Percentiles rank a stretch among this genome's conserved stretches.
These are phyloP conservation scores for Trichodelitschia bisporula DNA, from an alignment of 495 filamentous ascomycete species.

Conservation along the genomic window DNA sequence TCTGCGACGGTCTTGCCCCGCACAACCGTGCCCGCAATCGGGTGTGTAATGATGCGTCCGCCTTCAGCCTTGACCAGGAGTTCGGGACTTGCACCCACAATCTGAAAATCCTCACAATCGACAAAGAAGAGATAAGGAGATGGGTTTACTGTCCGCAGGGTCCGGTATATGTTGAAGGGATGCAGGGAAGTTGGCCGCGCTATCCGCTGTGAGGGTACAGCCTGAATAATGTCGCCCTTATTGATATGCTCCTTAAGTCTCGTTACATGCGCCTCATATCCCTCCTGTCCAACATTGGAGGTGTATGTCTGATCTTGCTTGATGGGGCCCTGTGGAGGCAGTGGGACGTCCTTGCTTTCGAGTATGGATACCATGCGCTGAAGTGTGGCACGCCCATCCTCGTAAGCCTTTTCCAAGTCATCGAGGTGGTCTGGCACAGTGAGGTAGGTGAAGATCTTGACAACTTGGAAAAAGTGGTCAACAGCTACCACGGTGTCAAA, in stretches of 20 bases:
- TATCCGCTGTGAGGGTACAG: conserved; percentile 82
- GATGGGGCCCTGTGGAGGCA: conserved; percentile 55
- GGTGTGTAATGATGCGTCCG: conserved; percentile 82
- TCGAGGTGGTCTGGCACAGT: conserved; percentile 27
- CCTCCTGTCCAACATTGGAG: conserved; percentile 77
- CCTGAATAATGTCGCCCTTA: conserved; percentile 87
- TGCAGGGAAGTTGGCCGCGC: conserved; percentile 73
- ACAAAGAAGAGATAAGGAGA: conserved; percentile 95
- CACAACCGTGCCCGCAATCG: conserved; percentile 86
- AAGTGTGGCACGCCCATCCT: conserved; percentile 34
- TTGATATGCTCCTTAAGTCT: conserved; percentile 67
- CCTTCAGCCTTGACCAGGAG: conserved; percentile 74
- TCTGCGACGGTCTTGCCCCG: conserved; percentile 59
- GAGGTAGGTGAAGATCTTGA: conserved; percentile 83
- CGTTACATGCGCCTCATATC: conserved; percentile 71
- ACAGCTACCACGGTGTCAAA: conserved; percentile 90
- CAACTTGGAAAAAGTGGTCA: conserved; percentile 76
- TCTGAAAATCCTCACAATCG: conserved; percentile 71
- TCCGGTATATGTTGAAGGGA: conserved; percentile 95
- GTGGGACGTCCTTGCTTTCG: conserved; percentile 42
- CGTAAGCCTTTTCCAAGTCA: conserved; percentile 33
- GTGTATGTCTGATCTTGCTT: conserved; percentile 46
- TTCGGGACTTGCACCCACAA: conserved; percentile 85
- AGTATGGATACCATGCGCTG: conserved; percentile 40
- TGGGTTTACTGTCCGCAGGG: conserved; percentile 84